phyloP scores from a whole-genome alignment of 2,329 filamentous ascomycete species.

The Fonsecaea erecta region DNA sequence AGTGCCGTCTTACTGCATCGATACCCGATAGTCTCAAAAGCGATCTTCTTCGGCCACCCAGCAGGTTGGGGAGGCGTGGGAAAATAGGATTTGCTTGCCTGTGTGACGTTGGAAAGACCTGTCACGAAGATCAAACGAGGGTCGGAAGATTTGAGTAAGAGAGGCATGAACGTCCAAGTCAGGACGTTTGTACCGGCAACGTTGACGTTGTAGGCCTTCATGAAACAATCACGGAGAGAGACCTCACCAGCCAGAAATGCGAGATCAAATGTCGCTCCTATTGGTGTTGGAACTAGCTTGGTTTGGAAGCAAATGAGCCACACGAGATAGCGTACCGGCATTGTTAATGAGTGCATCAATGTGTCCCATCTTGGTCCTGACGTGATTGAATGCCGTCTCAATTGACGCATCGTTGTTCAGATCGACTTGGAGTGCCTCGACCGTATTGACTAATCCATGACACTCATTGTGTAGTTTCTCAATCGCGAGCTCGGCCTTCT shows the following conservation, averaged over 20 bases:
- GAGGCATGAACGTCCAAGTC: conserved; percentile 39
- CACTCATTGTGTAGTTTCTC: conserved; percentile 33
- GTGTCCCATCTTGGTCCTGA: conserved; percentile 39
- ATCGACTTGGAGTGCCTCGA: conserved; percentile 43
- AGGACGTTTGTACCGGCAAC: conserved; percentile 32
- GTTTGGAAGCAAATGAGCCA: not conserved
- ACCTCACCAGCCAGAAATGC: conserved; percentile 39
- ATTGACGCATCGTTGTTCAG: conserved; percentile 41
- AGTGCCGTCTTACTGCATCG: conserved; percentile 51
- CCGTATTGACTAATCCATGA: conserved; percentile 19
- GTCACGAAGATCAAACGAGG: conserved; percentile 45
- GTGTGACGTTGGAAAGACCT: conserved; percentile 38
- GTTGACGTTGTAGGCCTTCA: conserved; percentile 40
- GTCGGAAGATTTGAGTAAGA: conserved; percentile 40
- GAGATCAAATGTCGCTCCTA: conserved; percentile 40
- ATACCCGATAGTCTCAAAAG: conserved; percentile 40
- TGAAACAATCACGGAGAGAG: conserved; percentile 49
- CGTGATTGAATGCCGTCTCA: conserved; percentile 37
- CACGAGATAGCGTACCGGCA: conserved; percentile 29
- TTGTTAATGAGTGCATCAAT: conserved; percentile 46
- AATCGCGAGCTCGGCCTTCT: conserved; percentile 27
- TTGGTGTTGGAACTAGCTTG: conserved; percentile 8
- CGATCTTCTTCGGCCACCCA: conserved; percentile 53
- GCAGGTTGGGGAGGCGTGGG: conserved; percentile 37
- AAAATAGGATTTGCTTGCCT: conserved; percentile 19